Conservation (phyloP, 164 flowering plant genomes). For the Stephania yunnanensis region DNA sequence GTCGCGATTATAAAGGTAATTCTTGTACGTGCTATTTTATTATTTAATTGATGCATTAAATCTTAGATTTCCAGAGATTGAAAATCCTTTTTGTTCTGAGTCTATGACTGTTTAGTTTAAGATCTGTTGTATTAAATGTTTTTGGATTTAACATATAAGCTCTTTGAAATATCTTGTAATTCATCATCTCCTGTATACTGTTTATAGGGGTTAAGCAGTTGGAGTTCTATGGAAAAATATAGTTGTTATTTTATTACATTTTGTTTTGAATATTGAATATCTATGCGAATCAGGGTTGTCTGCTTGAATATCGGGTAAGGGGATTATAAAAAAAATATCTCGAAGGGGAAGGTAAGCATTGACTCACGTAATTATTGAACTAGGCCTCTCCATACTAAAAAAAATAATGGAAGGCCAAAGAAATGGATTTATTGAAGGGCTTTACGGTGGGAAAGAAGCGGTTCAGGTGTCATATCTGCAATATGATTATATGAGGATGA, state of each 20-base stretch:
- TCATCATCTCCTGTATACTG: not conserved
- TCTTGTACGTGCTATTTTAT: not conserved
- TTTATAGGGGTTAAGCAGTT: not conserved
- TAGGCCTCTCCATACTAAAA: no score
- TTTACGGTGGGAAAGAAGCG: no score
- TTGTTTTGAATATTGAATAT: no score
- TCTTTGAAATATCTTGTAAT: not conserved
- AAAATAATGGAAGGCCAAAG: no score
- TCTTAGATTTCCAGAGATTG: not conserved
- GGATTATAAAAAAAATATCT: no score
- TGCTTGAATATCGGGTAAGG: no score
- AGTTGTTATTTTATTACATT: not conserved
- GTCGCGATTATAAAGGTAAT: slow-evolving; percentile 93
- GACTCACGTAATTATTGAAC: no score
- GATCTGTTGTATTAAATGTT: not conserved
- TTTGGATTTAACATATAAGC: not conserved
- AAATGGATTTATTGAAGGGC: no score
- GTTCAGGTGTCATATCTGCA: no score
- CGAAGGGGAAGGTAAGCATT: no score
- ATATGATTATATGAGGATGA: no score
- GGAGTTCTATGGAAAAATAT: not conserved
- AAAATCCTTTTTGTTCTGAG: not conserved
- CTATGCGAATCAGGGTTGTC: no score
- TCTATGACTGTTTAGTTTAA: not conserved
- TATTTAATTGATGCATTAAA: not conserved